Evolutionary conservation across 495 filamentous ascomycete species (phyloP).

Genomic region (Talaromyces trachyspermus): DNA sequence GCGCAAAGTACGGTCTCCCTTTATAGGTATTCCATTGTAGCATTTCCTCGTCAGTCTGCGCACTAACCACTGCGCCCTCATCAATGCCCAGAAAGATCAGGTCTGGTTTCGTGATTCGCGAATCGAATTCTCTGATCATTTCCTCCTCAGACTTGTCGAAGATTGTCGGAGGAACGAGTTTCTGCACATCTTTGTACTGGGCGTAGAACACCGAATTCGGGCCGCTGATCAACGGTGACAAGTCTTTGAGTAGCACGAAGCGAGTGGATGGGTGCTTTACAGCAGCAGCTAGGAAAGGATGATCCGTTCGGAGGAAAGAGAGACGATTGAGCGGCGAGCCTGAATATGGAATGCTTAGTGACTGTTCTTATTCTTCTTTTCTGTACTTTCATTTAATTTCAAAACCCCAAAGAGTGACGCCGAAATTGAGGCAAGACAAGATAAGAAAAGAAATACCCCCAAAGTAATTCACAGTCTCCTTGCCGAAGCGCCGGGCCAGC

Average conservation of each 20-base stretch:
- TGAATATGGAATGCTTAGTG: slow-evolving; percentile 14
- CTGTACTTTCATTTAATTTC: background rate
- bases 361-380: background rate
- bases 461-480: slow-evolving; percentile 92
- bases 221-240: slow-evolving; percentile 63
- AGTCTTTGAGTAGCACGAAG: slow-evolving; percentile 73
- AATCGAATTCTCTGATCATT: slow-evolving; percentile 65
- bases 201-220: slow-evolving; percentile 53
- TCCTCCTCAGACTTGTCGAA: slow-evolving; percentile 70
- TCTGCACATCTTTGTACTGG: slow-evolving; percentile 52
- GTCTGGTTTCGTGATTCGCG: slow-evolving; percentile 53
- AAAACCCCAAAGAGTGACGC: no score
- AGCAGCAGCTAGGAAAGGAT: slow-evolving; percentile 69
- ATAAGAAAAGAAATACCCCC: slow-evolving; percentile 47
- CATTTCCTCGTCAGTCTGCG: slow-evolving; percentile 33
- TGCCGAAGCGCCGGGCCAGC: slow-evolving; percentile 80
- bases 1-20: slow-evolving; percentile 76
- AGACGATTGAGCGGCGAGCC: slow-evolving; percentile 70
- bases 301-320: slow-evolving; percentile 77
- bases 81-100: slow-evolving; percentile 85
- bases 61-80: slow-evolving; percentile 37
- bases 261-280: slow-evolving; percentile 60
- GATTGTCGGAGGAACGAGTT: slow-evolving; percentile 62
- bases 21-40: slow-evolving; percentile 54
- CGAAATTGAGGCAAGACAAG: background rate